Base-by-base conservation (phyloP, 805 yeast genomes). In the Jamesozyma hellenica region DNA sequence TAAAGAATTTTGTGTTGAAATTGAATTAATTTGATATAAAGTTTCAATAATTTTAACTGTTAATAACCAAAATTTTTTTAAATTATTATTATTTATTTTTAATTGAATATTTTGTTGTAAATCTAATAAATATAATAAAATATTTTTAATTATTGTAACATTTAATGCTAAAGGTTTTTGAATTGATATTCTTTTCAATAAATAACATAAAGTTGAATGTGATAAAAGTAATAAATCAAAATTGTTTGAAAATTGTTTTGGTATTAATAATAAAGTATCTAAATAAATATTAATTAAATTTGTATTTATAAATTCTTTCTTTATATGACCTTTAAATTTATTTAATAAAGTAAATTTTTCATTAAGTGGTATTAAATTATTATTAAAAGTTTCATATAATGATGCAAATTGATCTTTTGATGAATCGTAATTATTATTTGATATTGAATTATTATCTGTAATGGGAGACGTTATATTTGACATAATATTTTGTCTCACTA, bases 191-290 rank as follows among this genome's bases (percentile, higher is more conserved):
- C 75, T 55, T 42, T 68, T 68, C 18, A 67, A 58, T 13, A 71
- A 47, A 47, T 71, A 70, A 44, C 72, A 68, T 15, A 70, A 48
- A 23, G 72, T 53, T 1, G 72, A 64, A 42, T 70, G 68, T 1
- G 71, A 55, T 13, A 58, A 42, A 1, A 42, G 16, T 4, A 46
- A n/a, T 17, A 53, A 29, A 27, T 45, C 47, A 4, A 32, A 21
- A 8, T 32, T 14, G 5, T 32, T 21, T 28, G 41, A 13, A 21
- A 25, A 37, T 11, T 34, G 23, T 16, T 18, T 11, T 2, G 39
- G 37, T 2, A 46, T 38, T 14, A 32, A 43, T 36, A 56, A 42
- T 34, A 60, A 35, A 4, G 57, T 49, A 6, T 46, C 46, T 26
- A 60, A 53, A 42, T 60, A 61, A 11, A 41, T 35, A 8, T 41